phyloP scores from a whole-genome alignment of 371 early-diverging fungal genomes.

The Mycotypha africana region DNA sequence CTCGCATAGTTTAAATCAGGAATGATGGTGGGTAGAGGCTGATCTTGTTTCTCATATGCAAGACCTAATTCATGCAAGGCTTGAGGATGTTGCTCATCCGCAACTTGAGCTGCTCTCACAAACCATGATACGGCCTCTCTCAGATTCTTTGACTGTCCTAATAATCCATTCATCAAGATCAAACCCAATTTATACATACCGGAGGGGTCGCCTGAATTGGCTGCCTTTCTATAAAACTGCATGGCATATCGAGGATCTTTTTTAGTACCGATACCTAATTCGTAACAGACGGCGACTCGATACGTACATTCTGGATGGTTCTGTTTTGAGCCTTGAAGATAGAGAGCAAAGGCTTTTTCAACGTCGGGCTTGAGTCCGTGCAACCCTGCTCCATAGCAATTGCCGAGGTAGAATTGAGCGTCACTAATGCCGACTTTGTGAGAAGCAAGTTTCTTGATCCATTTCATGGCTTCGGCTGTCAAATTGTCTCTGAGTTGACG shows the following conservation, averaged over 20 bases:
- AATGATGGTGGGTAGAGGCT: slow-evolving; percentile 57
- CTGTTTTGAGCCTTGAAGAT: slow-evolving; percentile 88
- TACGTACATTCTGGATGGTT: slow-evolving; percentile 90
- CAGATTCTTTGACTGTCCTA: slow-evolving; percentile 67
- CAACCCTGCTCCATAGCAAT: slow-evolving; percentile 73
- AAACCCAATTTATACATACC: slow-evolving; percentile 96
- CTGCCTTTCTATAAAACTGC: slow-evolving; percentile 92
- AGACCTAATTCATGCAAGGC: slow-evolving; percentile 89
- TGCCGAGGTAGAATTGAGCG: slow-evolving; percentile 88
- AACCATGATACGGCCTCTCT: slow-evolving; percentile 91
- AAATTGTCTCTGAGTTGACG: slow-evolving; percentile 61
- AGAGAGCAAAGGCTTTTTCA: slow-evolving; percentile 86
- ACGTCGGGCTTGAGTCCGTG: slow-evolving; percentile 74
- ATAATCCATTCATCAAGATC: slow-evolving; percentile 70
- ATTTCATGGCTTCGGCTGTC: slow-evolving; percentile 60
- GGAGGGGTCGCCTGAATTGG: slow-evolving; percentile 83
- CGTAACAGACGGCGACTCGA: slow-evolving; percentile 93
- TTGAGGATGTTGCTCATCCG: slow-evolving; percentile 87
- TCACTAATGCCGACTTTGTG: slow-evolving; percentile 66
- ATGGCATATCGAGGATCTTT: slow-evolving; percentile 79
- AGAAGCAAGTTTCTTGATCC: slow-evolving; percentile 62
- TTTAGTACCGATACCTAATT: slow-evolving; percentile 89
- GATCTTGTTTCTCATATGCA: slow-evolving; percentile 56
- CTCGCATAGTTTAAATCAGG: slow-evolving; percentile 82
- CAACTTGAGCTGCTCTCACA: slow-evolving; percentile 82